These are phyloP conservation scores for Fusarium siculi DNA, from an alignment of 2,329 filamentous ascomycete genomes.

Conservation along the genomic window DNA sequence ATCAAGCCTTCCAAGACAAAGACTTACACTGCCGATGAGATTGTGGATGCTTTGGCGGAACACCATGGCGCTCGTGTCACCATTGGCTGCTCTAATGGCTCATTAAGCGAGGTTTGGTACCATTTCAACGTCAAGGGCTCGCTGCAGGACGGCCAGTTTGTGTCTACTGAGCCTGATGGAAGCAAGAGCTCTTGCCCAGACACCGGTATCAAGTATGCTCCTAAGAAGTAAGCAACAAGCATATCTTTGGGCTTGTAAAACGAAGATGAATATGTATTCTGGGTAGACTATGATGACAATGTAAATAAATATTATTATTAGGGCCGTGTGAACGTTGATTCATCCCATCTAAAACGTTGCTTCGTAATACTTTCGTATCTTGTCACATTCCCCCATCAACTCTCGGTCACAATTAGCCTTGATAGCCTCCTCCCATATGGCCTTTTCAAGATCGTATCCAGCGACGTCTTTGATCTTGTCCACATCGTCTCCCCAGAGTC, in stretches of 20 bases:
- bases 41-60: conserved; percentile 67
- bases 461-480: conserved; percentile 22
- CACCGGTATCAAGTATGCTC: conserved; percentile 45
- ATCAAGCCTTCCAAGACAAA: conserved; percentile 63
- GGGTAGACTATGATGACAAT: not conserved
- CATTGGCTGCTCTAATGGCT: conserved; percentile 62
- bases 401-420: conserved; percentile 31
- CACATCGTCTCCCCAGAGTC: conserved; percentile 34
- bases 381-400: conserved; percentile 37
- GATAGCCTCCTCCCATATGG: conserved; percentile 40
- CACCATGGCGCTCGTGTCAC: conserved; percentile 65
- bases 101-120: conserved; percentile 68
- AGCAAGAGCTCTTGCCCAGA: conserved; percentile 67
- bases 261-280: not conserved
- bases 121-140: conserved; percentile 71
- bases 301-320: not conserved
- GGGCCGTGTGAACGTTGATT: not conserved
- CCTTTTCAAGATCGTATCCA: conserved; percentile 40
- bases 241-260: not conserved
- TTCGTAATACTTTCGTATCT: conserved; percentile 36
- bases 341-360: conserved; percentile 29
- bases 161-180: conserved; percentile 65
- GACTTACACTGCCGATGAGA: conserved; percentile 69
- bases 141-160: conserved; percentile 69
- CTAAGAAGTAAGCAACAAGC: conserved; percentile 33